Conservation (phyloP, 805 yeast genomes). For the Wickerhamomyces queroliae region DNA sequence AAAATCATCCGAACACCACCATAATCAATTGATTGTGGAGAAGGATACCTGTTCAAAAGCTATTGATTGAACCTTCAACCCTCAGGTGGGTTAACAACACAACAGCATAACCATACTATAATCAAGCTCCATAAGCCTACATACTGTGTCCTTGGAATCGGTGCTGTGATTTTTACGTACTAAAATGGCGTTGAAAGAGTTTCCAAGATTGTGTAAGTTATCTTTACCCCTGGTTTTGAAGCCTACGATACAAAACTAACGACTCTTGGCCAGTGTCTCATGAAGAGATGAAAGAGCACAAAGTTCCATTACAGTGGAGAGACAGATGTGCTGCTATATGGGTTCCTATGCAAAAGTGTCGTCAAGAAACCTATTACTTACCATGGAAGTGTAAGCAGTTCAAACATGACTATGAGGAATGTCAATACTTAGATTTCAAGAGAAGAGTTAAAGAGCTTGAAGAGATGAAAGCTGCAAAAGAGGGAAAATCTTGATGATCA, state of each 20-base stretch:
- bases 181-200: neutral
- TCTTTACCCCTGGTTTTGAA: conserved; percentile 1
- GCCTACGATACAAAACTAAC: conserved; percentile 1
- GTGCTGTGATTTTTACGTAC: no score
- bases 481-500: neutral
- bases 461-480: conserved; percentile 18
- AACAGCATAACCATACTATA: no score
- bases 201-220: neutral
- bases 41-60: no score
- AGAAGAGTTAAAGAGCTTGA: conserved; percentile 73
- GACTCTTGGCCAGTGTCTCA: conserved; percentile 47
- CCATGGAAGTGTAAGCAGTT: conserved; percentile 76
- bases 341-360: conserved; percentile 57
- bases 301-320: conserved; percentile 74
- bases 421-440: conserved; percentile 76
- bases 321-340: conserved; percentile 74
- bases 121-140: no score
- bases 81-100: no score
- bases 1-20: no score
- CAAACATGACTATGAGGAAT: conserved; percentile 80
- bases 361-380: conserved; percentile 47
- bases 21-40: no score
- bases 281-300: conserved; percentile 76
- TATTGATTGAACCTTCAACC: no score
- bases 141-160: no score